Conservation (phyloP, 306 rosid species). For the Ceratonia siliqua region DNA sequence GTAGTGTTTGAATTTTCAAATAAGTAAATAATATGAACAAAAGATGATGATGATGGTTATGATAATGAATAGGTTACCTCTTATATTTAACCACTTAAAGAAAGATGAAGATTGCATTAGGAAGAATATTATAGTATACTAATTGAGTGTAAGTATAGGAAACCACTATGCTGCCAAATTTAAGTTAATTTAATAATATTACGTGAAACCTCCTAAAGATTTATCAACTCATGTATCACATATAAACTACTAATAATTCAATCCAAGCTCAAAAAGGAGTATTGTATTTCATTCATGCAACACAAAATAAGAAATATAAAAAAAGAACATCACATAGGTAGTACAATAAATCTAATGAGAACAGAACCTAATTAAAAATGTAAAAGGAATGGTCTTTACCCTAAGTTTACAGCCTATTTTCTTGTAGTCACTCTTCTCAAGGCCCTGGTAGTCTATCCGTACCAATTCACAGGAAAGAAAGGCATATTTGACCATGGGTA, state of each 20-base stretch:
- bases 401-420: slow-evolving; percentile 94
- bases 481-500: slow-evolving; percentile 93
- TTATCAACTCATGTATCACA: neutral
- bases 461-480: slow-evolving; percentile 69
- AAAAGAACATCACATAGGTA: neutral
- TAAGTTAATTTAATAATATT: neutral
- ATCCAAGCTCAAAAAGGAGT: slow-evolving; percentile 1
- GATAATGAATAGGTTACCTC: slow-evolving; percentile 8
- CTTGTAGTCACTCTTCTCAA: slow-evolving; percentile 90
- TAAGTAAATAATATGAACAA: neutral
- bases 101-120: neutral
- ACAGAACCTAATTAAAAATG: slow-evolving; percentile 3
- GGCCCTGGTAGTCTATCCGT: slow-evolving; percentile 85
- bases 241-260: neutral
- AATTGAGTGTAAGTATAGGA: neutral
- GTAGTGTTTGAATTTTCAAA: neutral
- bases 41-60: neutral
- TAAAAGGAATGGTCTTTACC: slow-evolving; percentile 40
- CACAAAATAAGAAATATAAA: neutral
- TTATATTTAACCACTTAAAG: neutral
- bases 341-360: neutral
- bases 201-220: neutral
- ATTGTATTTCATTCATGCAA: neutral
- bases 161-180: neutral
- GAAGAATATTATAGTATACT: neutral